Evolutionary conservation across 768 basidiomycete genomes (phyloP).

Genomic region (Gloeopeniophorella convolvens): DNA sequence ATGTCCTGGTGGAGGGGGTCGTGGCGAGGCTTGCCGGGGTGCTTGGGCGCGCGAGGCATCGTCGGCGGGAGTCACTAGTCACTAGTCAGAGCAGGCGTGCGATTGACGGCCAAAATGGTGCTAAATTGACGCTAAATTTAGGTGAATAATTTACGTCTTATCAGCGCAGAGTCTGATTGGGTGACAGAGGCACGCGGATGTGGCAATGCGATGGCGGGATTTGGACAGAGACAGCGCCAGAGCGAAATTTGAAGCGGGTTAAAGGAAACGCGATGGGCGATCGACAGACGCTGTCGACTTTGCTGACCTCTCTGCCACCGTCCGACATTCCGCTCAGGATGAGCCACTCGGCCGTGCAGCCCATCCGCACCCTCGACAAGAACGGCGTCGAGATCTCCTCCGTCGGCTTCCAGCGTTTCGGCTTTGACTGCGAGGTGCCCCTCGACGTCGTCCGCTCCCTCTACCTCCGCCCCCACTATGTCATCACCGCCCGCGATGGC

Average conservation of each 20-base stretch:
- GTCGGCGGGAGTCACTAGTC: too few relatives aligned
- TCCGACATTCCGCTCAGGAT: conserved; percentile 8
- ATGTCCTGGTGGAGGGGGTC: conserved; percentile 86
- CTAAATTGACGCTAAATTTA: too few relatives aligned
- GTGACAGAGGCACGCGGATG: too few relatives aligned
- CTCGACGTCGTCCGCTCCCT: conserved; percentile 79
- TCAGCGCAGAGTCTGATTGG: too few relatives aligned
- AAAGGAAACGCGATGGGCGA: too few relatives aligned
- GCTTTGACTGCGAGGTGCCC: conserved; percentile 82
- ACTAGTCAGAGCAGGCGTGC: not conserved
- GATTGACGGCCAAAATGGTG: not conserved
- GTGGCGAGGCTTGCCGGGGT: conserved; percentile 57
- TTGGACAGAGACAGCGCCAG: too few relatives aligned
- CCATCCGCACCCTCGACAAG: conserved; percentile 60
- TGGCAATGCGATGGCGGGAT: too few relatives aligned
- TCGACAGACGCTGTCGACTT: not conserved
- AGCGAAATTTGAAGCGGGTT: too few relatives aligned
- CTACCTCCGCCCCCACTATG: conserved; percentile 80
- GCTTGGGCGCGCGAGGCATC: conserved; percentile 63
- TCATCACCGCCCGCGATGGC: conserved; percentile 35
- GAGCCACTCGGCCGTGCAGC: conserved; percentile 8
- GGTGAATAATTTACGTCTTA: too few relatives aligned
- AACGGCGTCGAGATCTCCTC: conserved; percentile 65
- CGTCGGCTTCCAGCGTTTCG: conserved; percentile 83
- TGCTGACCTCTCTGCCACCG: not conserved